Conservation (phyloP, 192 early-diverging fungal genomes). For the Pilobolus umbonatus region DNA sequence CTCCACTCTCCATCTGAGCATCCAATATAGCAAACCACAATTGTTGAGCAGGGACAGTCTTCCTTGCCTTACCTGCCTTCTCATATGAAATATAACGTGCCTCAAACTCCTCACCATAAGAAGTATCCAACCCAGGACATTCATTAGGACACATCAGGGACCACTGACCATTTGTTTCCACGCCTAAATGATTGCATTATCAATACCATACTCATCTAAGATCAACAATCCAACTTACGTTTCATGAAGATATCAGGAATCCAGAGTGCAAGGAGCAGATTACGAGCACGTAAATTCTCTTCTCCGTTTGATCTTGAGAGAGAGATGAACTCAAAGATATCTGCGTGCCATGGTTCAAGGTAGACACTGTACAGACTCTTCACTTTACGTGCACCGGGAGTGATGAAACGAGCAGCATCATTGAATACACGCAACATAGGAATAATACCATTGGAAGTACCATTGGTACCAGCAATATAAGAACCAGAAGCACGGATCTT, state of each 20-base stretch:
- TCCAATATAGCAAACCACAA: constrained; percentile 96
- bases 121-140: constrained; percentile 78
- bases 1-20: constrained; percentile 93
- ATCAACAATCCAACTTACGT: constrained; percentile 36
- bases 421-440: constrained; percentile 98
- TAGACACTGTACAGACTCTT: constrained; percentile 96
- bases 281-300: constrained; percentile 91
- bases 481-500: constrained; percentile 91
- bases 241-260: constrained; percentile 96
- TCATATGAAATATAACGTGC: constrained; percentile 83
- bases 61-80: constrained; percentile 67
- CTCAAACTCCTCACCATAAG: constrained; percentile 89
- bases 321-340: constrained; percentile 93
- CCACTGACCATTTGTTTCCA: constrained; percentile 88
- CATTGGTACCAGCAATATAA: constrained; percentile 97
- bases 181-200: constrained; percentile 26
- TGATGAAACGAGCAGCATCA: constrained; percentile 95
- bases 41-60: constrained; percentile 87
- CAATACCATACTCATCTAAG: background rate
- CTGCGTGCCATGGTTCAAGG: constrained; percentile 96
- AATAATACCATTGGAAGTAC: constrained; percentile 92
- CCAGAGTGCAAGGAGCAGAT: constrained; percentile 94
- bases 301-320: constrained; percentile 94
- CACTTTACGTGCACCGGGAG: constrained; percentile 94
- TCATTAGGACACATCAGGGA: constrained; percentile 93